A percentile compares a stretch with the other conserved stretches of the same genome.
These are phyloP conservation scores for Rhodotorula mucilaginosa DNA, from an alignment of 1,284 basidiomycete genomes.

Conservation along the genomic window DNA sequence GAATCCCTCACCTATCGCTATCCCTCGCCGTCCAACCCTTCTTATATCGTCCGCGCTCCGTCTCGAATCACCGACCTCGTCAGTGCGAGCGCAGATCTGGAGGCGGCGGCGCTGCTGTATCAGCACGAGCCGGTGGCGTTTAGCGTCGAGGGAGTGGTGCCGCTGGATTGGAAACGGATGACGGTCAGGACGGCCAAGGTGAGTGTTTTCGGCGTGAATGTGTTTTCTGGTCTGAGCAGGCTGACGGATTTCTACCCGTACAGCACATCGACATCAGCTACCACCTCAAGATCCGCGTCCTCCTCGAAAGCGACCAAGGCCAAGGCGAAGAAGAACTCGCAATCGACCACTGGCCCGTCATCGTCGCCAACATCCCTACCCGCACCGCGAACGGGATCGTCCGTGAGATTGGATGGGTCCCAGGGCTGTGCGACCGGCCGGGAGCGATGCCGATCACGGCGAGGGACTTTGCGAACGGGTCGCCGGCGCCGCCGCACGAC, in stretches of 20 bases:
- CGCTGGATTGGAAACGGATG: constrained; percentile 11
- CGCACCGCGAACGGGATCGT: constrained; percentile 24
- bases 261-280: constrained; percentile 37
- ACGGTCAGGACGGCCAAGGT: constrained; percentile 33
- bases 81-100: constrained; percentile 9
- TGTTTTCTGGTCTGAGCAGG: too few species aligned
- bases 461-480: background rate
- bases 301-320: constrained; percentile 13
- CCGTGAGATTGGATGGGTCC: constrained; percentile 30
- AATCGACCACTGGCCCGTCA: constrained; percentile 27
- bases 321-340: constrained; percentile 22
- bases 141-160: constrained; percentile 15
- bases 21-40: constrained; percentile 7
- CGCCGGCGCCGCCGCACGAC: background rate
- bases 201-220: background rate
- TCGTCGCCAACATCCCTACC: constrained; percentile 13
- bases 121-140: constrained; percentile 15
- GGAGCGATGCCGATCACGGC: background rate
- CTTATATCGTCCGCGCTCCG: constrained; percentile 12
- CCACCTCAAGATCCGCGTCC: constrained; percentile 29
- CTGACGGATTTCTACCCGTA: too few species aligned
- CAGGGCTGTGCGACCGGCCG: constrained; percentile 25
- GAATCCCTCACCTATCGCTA: constrained; percentile 31
- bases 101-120: constrained; percentile 17
- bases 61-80: constrained; percentile 12